Percentiles rank a stretch among this genome's conserved stretches.
These are phyloP conservation scores for Backusella tuberculispora DNA, from an alignment of 192 early-diverging fungal species.

Conservation along the genomic window DNA sequence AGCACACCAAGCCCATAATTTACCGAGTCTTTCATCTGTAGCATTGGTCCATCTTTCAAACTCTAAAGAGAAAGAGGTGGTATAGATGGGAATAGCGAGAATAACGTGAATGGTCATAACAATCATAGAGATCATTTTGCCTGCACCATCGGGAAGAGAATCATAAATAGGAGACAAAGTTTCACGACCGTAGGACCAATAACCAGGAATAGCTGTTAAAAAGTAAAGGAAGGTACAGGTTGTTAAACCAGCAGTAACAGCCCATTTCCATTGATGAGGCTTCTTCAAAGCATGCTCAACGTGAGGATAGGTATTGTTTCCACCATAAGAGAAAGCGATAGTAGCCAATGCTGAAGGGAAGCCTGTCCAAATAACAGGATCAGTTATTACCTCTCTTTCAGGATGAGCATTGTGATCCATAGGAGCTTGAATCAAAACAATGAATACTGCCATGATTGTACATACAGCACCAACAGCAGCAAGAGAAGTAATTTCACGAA, in stretches of 20 bases:
- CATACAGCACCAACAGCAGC: slow-evolving; percentile 78
- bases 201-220: slow-evolving; percentile 71
- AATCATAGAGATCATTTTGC: slow-evolving; percentile 63
- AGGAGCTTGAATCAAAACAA: slow-evolving; percentile 68
- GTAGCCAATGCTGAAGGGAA: slow-evolving; percentile 80
- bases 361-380: slow-evolving; percentile 63
- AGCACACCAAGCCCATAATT: slow-evolving; percentile 54
- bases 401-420: slow-evolving; percentile 47
- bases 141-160: slow-evolving; percentile 68
- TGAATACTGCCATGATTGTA: slow-evolving; percentile 73
- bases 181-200: slow-evolving; percentile 69
- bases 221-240: slow-evolving; percentile 75
- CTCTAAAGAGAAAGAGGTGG: slow-evolving; percentile 76
- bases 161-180: slow-evolving; percentile 72
- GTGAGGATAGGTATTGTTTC: slow-evolving; percentile 84
- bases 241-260: slow-evolving; percentile 62
- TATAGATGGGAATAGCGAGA: slow-evolving; percentile 75
- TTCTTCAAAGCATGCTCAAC: slow-evolving; percentile 81
- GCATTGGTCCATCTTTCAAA: slow-evolving; percentile 69
- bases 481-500: slow-evolving; percentile 78
- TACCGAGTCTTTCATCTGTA: slow-evolving; percentile 57
- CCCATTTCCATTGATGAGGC: slow-evolving; percentile 70
- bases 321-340: slow-evolving; percentile 85
- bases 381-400: slow-evolving; percentile 43
- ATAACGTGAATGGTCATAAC: slow-evolving; percentile 85